These are phyloP conservation scores for Boletus subparvulus DNA, from an alignment of 768 basidiomycete species.

Conservation along the genomic window DNA sequence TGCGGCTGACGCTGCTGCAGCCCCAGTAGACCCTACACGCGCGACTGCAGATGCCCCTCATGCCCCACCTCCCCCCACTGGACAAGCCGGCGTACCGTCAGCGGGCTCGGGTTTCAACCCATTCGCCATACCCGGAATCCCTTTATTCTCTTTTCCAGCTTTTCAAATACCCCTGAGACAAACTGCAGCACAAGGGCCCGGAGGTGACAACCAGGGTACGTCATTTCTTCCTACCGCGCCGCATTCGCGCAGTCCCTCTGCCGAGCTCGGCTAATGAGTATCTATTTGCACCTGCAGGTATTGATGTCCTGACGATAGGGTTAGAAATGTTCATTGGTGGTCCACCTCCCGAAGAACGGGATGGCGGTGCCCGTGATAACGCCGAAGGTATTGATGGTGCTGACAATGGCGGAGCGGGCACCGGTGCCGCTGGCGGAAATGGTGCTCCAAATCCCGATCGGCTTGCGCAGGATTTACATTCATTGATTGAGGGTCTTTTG, in stretches of 20 bases:
- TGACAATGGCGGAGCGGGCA: neutral
- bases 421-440: slow-evolving; percentile 17
- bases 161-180: slow-evolving; percentile 26
- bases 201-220: slow-evolving; percentile 21
- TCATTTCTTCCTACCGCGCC: neutral
- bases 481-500: slow-evolving; percentile 27
- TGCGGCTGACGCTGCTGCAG: neutral
- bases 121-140: slow-evolving; percentile 25
- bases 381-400: slow-evolving; percentile 1
- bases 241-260: slow-evolving; percentile 11
- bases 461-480: slow-evolving; percentile 23
- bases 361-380: slow-evolving; percentile 10
- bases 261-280: slow-evolving; percentile 22
- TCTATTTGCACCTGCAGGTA: slow-evolving; percentile 7
- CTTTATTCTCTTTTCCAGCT: slow-evolving; percentile 28
- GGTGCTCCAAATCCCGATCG: slow-evolving; percentile 19
- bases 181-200: slow-evolving; percentile 5
- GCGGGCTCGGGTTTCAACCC: slow-evolving; percentile 18
- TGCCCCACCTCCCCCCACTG: neutral
- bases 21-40: neutral
- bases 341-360: slow-evolving; percentile 12
- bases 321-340: slow-evolving; percentile 39
- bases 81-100: slow-evolving; percentile 7
- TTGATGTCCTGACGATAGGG: slow-evolving; percentile 39
- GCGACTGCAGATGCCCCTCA: slow-evolving; percentile 1